Evolutionary conservation across 345 rosid species (phyloP).

Genomic region (Mangifera indica): DNA sequence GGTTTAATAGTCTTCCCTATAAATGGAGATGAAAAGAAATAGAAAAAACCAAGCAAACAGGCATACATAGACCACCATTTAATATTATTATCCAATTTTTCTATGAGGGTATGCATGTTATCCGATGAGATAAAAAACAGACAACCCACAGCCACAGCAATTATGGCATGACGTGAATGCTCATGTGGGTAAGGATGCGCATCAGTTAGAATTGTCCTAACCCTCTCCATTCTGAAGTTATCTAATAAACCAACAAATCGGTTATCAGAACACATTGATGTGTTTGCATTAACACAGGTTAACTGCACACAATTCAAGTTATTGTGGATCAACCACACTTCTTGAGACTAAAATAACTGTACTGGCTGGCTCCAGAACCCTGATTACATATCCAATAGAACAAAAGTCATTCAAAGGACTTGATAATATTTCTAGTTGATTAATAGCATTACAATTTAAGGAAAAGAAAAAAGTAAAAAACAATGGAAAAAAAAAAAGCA

Average conservation of each 20-base stretch:
- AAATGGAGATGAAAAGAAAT: conserved; percentile 97
- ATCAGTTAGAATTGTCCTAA: conserved; percentile 80
- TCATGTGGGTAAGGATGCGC: conserved; percentile 96
- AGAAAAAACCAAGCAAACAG: conserved; percentile 95
- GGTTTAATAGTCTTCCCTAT: conserved; percentile 94
- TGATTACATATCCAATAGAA: conserved; percentile 11
- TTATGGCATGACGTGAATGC: conserved; percentile 95
- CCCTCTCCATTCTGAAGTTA: conserved; percentile 75
- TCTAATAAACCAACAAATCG: conserved; percentile 51
- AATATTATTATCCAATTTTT: conserved; percentile 77
- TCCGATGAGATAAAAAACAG: conserved; percentile 94
- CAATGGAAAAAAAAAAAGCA: neutral
- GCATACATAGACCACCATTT: conserved; percentile 99
- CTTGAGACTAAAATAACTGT: conserved; percentile 19
- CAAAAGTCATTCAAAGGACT: neutral
- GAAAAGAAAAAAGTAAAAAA: neutral
- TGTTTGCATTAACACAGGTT: neutral
- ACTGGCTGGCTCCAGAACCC: conserved; percentile 24
- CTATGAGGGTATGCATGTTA: conserved; percentile 92
- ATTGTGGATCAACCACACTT: conserved; percentile 21
- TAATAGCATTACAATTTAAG: neutral
- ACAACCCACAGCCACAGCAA: conserved; percentile 91
- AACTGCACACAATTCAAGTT: conserved; percentile 9
- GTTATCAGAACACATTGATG: conserved; percentile 54
- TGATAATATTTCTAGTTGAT: neutral